Conservation (phyloP, 345 rosid species). For the Excoecaria cochinchinensis region DNA sequence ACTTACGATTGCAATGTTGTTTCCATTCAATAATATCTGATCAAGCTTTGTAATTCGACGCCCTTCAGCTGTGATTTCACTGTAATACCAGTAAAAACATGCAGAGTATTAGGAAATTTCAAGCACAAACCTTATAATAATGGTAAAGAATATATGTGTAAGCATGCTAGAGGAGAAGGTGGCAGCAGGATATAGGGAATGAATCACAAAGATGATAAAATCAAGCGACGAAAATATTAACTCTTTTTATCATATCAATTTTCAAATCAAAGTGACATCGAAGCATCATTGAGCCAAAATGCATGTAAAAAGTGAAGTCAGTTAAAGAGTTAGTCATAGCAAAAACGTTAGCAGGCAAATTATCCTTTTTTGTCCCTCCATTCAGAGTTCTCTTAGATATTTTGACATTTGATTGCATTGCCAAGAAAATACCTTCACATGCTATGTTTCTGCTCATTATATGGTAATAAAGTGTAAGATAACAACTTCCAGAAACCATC, state of each 20-base stretch:
- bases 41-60: constrained; percentile 90
- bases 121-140: background rate
- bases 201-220: background rate
- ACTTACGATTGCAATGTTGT: constrained; percentile 93
- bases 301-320: background rate
- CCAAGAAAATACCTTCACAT: background rate
- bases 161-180: too few relatives aligned
- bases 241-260: background rate
- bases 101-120: constrained; percentile 7
- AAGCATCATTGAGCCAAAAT: background rate
- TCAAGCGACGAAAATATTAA: background rate
- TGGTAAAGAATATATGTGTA: background rate
- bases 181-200: background rate
- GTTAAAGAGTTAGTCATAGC: background rate
- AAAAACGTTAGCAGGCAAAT: background rate
- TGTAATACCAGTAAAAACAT: constrained; percentile 24
- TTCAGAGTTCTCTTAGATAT: background rate
- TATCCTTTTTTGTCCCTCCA: background rate
- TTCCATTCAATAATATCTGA: constrained; percentile 91
- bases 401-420: constrained; percentile 1
- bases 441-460: background rate
- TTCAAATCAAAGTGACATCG: too few relatives aligned
- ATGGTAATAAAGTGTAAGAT: background rate
- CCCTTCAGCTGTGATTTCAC: constrained; percentile 94
- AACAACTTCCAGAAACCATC: background rate